phyloP scores from a whole-genome alignment of 140 eudicot genomes.

The Ambrosia hybrid region DNA sequence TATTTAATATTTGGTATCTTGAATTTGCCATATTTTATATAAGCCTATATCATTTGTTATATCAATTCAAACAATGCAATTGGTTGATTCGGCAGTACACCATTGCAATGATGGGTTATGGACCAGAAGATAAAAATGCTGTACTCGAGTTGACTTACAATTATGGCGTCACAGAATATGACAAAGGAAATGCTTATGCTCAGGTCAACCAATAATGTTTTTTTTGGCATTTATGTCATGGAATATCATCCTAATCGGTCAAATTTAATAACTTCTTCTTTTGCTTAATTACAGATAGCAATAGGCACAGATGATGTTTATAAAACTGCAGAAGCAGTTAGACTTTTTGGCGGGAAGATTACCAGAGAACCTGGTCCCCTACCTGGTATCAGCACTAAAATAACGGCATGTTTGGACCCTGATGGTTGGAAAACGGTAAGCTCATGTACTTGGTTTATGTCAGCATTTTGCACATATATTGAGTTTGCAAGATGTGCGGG shows the following conservation, averaged over 20 bases:
- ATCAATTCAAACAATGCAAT: slow-evolving; percentile 14
- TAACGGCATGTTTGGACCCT: slow-evolving; percentile 91
- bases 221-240: neutral
- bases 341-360: slow-evolving; percentile 74
- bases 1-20: slow-evolving; percentile 1
- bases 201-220: slow-evolving; percentile 28
- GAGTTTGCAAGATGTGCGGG: too few species aligned
- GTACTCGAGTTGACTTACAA: slow-evolving; percentile 85
- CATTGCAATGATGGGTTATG: slow-evolving; percentile 91
- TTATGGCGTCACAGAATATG: slow-evolving; percentile 77
- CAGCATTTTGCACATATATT: too few species aligned
- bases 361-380: slow-evolving; percentile 93
- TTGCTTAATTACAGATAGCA: slow-evolving; percentile 63
- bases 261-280: neutral
- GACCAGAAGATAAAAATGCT: slow-evolving; percentile 78
- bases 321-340: slow-evolving; percentile 86
- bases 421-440: slow-evolving; percentile 97
- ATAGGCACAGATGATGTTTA: slow-evolving; percentile 95
- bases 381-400: slow-evolving; percentile 92
- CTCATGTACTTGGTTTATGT: too few species aligned
- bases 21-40: neutral
- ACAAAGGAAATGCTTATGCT: slow-evolving; percentile 74
- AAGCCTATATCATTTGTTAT: neutral
- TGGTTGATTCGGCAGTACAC: slow-evolving; percentile 59
- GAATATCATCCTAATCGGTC: slow-evolving; percentile 1